These are phyloP conservation scores for Scleroderma bovista DNA, from an alignment of 768 basidiomycete genomes.

Conservation along the genomic window DNA sequence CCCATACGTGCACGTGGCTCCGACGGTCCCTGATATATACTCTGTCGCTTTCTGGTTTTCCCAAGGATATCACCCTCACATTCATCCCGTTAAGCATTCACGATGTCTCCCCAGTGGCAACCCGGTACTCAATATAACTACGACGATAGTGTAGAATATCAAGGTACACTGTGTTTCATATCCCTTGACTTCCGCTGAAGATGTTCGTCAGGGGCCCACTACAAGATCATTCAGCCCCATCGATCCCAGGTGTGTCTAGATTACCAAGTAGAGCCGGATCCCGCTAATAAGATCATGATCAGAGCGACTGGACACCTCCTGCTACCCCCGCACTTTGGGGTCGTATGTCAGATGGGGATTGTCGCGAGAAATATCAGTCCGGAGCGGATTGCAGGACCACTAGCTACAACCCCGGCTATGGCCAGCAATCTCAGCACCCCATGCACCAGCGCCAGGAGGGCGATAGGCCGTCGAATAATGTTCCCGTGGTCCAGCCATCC, in stretches of 20 bases:
- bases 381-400: constrained; percentile 12
- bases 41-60: not conserved
- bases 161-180: constrained; percentile 36
- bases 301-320: constrained; percentile 67
- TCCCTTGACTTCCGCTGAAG: constrained; percentile 5
- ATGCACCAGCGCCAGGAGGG: constrained; percentile 24
- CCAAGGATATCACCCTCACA: constrained; percentile 4
- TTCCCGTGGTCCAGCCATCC: constrained; percentile 16
- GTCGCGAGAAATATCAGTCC: constrained; percentile 16
- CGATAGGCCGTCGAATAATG: constrained; percentile 15
- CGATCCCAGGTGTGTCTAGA: constrained; percentile 48
- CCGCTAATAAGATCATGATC: constrained; percentile 5
- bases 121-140: constrained; percentile 56
- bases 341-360: constrained; percentile 34
- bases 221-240: constrained; percentile 72
- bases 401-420: constrained; percentile 4
- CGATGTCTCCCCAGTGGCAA: constrained; percentile 50
- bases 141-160: constrained; percentile 49
- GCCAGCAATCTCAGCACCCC: constrained; percentile 19
- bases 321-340: constrained; percentile 67
- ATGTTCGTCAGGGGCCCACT: constrained; percentile 35
- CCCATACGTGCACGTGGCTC: too few relatives aligned
- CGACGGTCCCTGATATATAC: constrained; percentile 7
- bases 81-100: not conserved
- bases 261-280: not conserved